Base-by-base conservation (phyloP, 2,329 filamentous ascomycete species). In the Fusarium metavorans region DNA sequence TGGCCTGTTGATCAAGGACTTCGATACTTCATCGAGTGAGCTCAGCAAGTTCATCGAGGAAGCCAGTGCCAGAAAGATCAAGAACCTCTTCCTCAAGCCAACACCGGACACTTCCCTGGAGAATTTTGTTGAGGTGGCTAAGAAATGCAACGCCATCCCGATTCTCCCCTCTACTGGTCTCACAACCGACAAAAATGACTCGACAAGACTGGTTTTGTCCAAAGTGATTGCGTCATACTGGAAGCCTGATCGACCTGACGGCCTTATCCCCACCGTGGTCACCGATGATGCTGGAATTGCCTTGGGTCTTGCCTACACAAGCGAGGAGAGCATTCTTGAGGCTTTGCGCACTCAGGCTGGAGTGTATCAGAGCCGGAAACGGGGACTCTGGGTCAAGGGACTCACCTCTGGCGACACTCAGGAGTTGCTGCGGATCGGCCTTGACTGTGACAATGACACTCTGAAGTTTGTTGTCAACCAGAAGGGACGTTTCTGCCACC, bases 371-470 rank as follows among this genome's bases (percentile, higher is more conserved):
- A 98, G 96, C 85, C 90, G 97, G 62, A 98, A 98, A 87, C 91
- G 97, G 52, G 97, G 97, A 1, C 85, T 99, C 32, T 99, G 97
- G 97, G 93, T 97, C 84, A 99, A 99, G 86, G 97, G 97, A 7
- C 94, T 95, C 62, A 97, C 93, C 10, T 98, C 96, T 64, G 97
- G 97, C 16, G 95, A 98, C 82, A 94, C 94, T 14, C 97, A 99
- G 83, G 92, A 98, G 82, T 88, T 99, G 60, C 87, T 98, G 25
- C 92, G 92, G 67, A 89, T 99, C 74, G 93, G 93, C 1, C 87
- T 97, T 64, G 97, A 99, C 83, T 99, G 97, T 83, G 97, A 99
- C 83, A 93, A 93, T 74, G 97, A 99, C 83, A 97, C 95, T 68
- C 85, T 99, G 78, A 93, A 94, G 76, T 98, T 98, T 82, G 90